Percentiles rank a stretch among this genome's conserved stretches.
phyloP scores from a whole-genome alignment of 371 early-diverging fungal species.

The Mortierella sp. region DNA sequence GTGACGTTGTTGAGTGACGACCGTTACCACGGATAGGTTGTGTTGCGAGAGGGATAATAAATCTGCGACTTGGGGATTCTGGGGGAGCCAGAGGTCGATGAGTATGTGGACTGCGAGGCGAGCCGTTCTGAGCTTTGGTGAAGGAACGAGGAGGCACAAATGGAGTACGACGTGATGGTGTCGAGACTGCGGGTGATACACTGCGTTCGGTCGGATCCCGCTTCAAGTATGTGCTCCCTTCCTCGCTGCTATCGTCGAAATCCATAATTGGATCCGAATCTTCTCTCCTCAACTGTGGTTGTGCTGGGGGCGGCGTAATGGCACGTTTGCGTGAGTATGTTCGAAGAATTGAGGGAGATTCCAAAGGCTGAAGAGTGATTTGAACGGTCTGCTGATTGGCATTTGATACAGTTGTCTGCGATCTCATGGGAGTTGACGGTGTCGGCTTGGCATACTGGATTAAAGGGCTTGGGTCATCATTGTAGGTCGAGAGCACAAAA shows the following conservation, averaged over 20 bases:
- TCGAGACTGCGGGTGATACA: not conserved
- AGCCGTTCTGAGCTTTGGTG: not conserved
- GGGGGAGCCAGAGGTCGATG: not conserved
- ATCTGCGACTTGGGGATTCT: slow-evolving; percentile 6
- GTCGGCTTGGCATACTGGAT: not conserved
- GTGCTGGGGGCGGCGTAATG: not conserved
- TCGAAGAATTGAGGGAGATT: not conserved
- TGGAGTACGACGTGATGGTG: not conserved
- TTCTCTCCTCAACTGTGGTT: not conserved
- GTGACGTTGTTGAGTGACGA: not conserved
- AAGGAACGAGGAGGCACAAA: not conserved
- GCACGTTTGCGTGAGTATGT: not conserved
- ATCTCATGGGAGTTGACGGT: not conserved
- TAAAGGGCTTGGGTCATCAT: slow-evolving; percentile 8
- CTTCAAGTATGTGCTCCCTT: not conserved
- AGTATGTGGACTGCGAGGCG: not conserved
- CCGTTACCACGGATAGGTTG: not conserved
- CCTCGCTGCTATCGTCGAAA: slow-evolving; percentile 26
- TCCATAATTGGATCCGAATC: slow-evolving; percentile 36
- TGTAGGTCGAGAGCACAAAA: not conserved
- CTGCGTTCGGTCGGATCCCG: not conserved
- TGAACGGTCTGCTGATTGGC: not conserved
- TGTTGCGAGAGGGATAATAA: not conserved
- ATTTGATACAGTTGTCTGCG: not conserved
- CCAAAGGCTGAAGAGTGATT: not conserved